These are phyloP conservation scores for Phellopilus nigrolimitatus DNA, from an alignment of 1,284 basidiomycete genomes.

Conservation along the genomic window DNA sequence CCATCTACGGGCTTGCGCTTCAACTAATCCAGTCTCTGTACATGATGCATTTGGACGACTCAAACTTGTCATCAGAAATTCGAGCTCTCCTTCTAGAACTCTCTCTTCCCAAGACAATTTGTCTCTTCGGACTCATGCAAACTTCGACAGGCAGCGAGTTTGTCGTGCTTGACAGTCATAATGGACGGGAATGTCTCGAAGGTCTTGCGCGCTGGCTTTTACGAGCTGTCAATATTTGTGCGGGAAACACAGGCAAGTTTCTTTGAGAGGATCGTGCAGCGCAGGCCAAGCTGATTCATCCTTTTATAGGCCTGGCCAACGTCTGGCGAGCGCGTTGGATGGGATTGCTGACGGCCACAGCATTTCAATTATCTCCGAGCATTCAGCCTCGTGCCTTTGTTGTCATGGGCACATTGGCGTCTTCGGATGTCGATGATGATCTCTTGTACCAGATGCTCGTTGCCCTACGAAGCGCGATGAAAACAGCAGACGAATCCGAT, in stretches of 20 bases:
- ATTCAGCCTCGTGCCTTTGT: slow-evolving; percentile 89
- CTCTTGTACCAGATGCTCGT: slow-evolving; percentile 86
- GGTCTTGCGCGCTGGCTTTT: slow-evolving; percentile 61
- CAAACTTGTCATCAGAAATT: slow-evolving; percentile 48
- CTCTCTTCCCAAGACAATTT: slow-evolving; percentile 51
- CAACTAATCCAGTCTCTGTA: slow-evolving; percentile 77
- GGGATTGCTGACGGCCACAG: slow-evolving; percentile 85
- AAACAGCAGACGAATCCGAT: slow-evolving; percentile 63
- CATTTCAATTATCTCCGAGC: slow-evolving; percentile 89
- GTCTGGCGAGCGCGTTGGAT: slow-evolving; percentile 94
- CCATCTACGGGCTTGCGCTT: slow-evolving; percentile 76
- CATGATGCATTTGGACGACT: slow-evolving; percentile 53
- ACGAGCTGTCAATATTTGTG: slow-evolving; percentile 58
- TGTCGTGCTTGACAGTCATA: slow-evolving; percentile 57
- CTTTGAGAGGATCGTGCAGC: neutral
- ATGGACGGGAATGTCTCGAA: slow-evolving; percentile 63
- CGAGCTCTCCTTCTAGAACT: slow-evolving; percentile 59
- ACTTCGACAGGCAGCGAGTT: slow-evolving; percentile 56
- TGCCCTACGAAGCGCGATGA: slow-evolving; percentile 66
- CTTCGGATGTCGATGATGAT: slow-evolving; percentile 81
- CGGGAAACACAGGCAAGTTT: slow-evolving; percentile 66
- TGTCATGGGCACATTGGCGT: slow-evolving; percentile 75
- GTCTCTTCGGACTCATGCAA: slow-evolving; percentile 69
- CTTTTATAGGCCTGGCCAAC: slow-evolving; percentile 71
- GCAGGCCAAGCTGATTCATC: neutral